Base-by-base conservation (phyloP, 345 rosid genomes). In the Clausena lansium region DNA sequence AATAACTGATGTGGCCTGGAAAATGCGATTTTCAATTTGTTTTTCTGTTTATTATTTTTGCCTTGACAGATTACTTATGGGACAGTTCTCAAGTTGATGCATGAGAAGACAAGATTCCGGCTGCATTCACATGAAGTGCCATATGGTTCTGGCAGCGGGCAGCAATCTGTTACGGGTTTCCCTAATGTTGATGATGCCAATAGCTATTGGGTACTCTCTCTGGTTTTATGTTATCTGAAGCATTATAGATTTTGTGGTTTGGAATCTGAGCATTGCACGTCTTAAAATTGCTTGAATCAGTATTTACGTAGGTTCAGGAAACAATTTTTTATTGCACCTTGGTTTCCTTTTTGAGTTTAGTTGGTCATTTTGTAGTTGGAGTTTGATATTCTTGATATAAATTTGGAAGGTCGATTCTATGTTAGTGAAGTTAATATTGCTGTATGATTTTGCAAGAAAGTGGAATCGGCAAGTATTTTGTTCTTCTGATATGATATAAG, bases 81-180 rank as follows among this genome's bases (percentile, higher is more conserved):
- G 33, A 82, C 92, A 57, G 91, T 87, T 81, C 77, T 97, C 14
- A 97, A 97, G 92, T 80, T 94, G 85, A 91, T 90, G 97, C 99
- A 97, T 54, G 99, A 97, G 87, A 90, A 78, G 85, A 94, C 99
- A 2, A 97, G 84, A 70, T 86, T 82, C 67, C 78, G 99, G 79
- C 78, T 97, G 32, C 99, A 97, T 84, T 97, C 99, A 13, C 99
- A 97, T 52, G 99, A 97, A 61, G 99, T 97, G 74, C 99, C 99
- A 0, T 97, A 94, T 32, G 99, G 99, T 39, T 94, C 99, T 33
- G 99, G 99, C 22, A 94, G 98, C 79, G 99, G 99, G 57, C 99
- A 97, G 85, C 99, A 97, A 81, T 97, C 99, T 2, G 99, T 97
- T 28, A 97, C 99, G 14, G 93, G 96, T 52, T 97, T 89, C 80